Evolutionary conservation across 345 rosid genomes (phyloP).

Genomic region (Odontarrhena argentea): DNA sequence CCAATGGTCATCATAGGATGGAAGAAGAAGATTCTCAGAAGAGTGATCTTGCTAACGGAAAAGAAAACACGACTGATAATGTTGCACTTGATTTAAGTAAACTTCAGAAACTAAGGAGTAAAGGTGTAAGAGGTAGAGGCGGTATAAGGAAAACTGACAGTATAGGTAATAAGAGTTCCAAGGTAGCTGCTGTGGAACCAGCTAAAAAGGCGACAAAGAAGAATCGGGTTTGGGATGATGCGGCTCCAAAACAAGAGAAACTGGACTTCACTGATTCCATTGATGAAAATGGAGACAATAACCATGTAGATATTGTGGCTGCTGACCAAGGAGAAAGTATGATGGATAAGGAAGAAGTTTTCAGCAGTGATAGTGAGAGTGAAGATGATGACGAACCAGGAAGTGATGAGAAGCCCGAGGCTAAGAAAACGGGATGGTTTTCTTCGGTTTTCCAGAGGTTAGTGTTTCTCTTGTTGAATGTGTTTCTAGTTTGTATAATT

Average conservation of each 20-base stretch:
- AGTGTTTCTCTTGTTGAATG: slow-evolving; percentile 18
- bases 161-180: slow-evolving; percentile 70
- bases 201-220: slow-evolving; percentile 77
- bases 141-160: slow-evolving; percentile 70
- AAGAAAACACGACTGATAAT: slow-evolving; percentile 75
- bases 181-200: slow-evolving; percentile 54
- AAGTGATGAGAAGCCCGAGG: slow-evolving; percentile 65
- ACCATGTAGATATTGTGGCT: slow-evolving; percentile 60
- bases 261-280: slow-evolving; percentile 84
- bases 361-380: slow-evolving; percentile 82
- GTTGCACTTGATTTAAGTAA: slow-evolving; percentile 81
- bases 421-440: slow-evolving; percentile 94
- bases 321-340: slow-evolving; percentile 93
- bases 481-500: background rate
- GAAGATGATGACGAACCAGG: slow-evolving; percentile 74
- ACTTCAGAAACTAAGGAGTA: slow-evolving; percentile 83
- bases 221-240: slow-evolving; percentile 95
- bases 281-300: slow-evolving; percentile 56
- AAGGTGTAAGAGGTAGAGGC: slow-evolving; percentile 62
- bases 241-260: slow-evolving; percentile 61
- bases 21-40: slow-evolving; percentile 54
- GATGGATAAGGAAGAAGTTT: slow-evolving; percentile 95
- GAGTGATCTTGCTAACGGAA: slow-evolving; percentile 61
- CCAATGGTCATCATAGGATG: slow-evolving; percentile 51
- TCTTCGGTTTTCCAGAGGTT: slow-evolving; percentile 97